A percentile compares a stretch with the other conserved stretches of the same genome.
Conservation (phyloP, 2,329 filamentous ascomycete genomes). For the Colletotrichum cuscutae region DNA sequence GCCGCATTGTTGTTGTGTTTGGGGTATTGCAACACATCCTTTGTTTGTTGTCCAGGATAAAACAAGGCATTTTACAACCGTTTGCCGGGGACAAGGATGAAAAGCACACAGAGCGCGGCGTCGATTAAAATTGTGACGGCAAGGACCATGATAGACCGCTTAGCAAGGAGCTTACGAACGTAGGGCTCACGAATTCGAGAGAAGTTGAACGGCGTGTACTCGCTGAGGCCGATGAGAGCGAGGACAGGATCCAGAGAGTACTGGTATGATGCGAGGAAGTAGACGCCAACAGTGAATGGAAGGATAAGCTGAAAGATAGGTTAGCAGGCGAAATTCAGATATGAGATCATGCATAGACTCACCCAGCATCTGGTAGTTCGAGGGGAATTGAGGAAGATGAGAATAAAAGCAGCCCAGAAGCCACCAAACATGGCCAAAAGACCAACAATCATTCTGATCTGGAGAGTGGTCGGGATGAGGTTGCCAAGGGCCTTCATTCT, state of each 20-base stretch:
- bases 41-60: slow-evolving; percentile 5
- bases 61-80: slow-evolving; percentile 63
- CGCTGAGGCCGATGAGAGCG: slow-evolving; percentile 88
- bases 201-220: slow-evolving; percentile 96
- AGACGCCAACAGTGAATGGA: slow-evolving; percentile 91
- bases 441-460: slow-evolving; percentile 86
- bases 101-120: slow-evolving; percentile 85
- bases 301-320: slow-evolving; percentile 68
- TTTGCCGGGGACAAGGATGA: slow-evolving; percentile 94
- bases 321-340: slow-evolving; percentile 22
- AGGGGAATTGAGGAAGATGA: slow-evolving; percentile 88
- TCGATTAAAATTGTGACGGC: slow-evolving; percentile 80
- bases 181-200: slow-evolving; percentile 90
- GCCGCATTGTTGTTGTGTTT: background rate
- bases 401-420: slow-evolving; percentile 93
- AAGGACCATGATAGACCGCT: slow-evolving; percentile 85
- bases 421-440: slow-evolving; percentile 88
- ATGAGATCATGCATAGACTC: slow-evolving; percentile 49
- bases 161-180: slow-evolving; percentile 84
- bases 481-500: slow-evolving; percentile 96
- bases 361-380: slow-evolving; percentile 86
- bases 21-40: slow-evolving; percentile 7
- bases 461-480: slow-evolving; percentile 88
- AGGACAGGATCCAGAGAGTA: slow-evolving; percentile 95
- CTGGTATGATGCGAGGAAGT: slow-evolving; percentile 90